Base-by-base conservation (phyloP, 2,329 filamentous ascomycete genomes). In the Neospermospora avenae region DNA sequence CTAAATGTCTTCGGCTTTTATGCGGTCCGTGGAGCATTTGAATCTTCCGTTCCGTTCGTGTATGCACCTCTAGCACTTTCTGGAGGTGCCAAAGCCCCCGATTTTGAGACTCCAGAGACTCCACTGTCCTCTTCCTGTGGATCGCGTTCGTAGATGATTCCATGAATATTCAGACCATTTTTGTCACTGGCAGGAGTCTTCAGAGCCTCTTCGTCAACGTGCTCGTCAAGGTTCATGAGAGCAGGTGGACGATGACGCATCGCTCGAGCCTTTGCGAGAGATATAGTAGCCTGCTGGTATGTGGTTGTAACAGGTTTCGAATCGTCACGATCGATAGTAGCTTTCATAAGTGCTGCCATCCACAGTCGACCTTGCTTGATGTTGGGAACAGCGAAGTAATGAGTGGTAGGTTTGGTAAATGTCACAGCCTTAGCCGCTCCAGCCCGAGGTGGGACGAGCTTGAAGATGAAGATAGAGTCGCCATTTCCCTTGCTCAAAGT, bases 281-380 rank as follows among this genome's bases (percentile, higher is more conserved):
- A 95, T 58, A 99, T 96, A 0, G 95, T 99, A 79, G 96, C 95
- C 73, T 97, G 93, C 72, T 96, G 93, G 76, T 98, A 98, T 3
- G 92, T 96, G 3, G 90, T 95, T 20, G 91, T 92, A 62, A 96
- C 87, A 10, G 88, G 84, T 63, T 89, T 84, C 3, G 84, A 84
- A 70, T 89, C 86, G 68, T 99, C 95, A 62, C 93, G 88, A 72
- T 98, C 93, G 69, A 99, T 99, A 1, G 95, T 99, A 11, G 95
- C 95, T 77, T 99, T 99, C 91, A 99, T 96, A 55, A 99, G 78
- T 5, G 95, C 95, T 4, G 92, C 95, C 95, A 99, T 99, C 95
- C 95, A 99, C 42, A 96, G 78, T 13, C 95, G 86, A 16, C 95
- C 95, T 71, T 95, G 86, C 69, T 91, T 86, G 60, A 97, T 79